Base-by-base conservation (phyloP, 495 filamentous ascomycete species). In the Penicillium egyptiacum region DNA sequence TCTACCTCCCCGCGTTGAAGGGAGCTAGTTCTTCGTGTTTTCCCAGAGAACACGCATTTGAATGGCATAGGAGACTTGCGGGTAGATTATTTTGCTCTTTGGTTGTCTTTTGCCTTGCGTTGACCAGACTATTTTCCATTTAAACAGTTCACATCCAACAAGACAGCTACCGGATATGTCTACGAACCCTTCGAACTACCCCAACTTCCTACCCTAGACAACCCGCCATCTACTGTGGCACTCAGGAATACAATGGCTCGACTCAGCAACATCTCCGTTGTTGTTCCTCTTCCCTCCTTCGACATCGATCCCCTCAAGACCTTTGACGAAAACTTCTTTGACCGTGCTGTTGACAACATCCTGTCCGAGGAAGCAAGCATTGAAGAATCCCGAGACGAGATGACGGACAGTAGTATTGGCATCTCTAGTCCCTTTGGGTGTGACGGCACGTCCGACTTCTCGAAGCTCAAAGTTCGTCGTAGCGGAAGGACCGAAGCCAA, bases 351-450 rank as follows among this genome's bases (percentile, higher is more conserved):
- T 10, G 61, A 75, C 7, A 12, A 52, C 19, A 75, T 73, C 17
- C 52, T 75, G 11, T 58, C 60, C 3, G 65, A 70, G 22, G 61
- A 70, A 31, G 51, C 56, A 5, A 66, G 45, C 35, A 54, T 67
- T n/a, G 64, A 71, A 55, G 53, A 50, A 39, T 60, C 56, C 7
- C 50, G 56, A 42, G 48, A 53, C 19, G 45, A 53, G 20, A 37
- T 43, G 48, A 31, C 20, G 45, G 45, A 48, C 9, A 30, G 43
- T 30, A 12, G 19, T n/a, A 17, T 39, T 9, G 22, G n/a, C 7
- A 37, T 14, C 4, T n/a, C 42, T 0, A 39, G 33, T 40, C 9
- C 22, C 6, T 19, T 43, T 16, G 17, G 61, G 47, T 10, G 42
- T 22, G 47, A 28, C 10, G 19, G 7, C n/a, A 16, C 23, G 16